phyloP scores from a whole-genome alignment of 306 rosid genomes.

The Cyclanthera cordifolia region DNA sequence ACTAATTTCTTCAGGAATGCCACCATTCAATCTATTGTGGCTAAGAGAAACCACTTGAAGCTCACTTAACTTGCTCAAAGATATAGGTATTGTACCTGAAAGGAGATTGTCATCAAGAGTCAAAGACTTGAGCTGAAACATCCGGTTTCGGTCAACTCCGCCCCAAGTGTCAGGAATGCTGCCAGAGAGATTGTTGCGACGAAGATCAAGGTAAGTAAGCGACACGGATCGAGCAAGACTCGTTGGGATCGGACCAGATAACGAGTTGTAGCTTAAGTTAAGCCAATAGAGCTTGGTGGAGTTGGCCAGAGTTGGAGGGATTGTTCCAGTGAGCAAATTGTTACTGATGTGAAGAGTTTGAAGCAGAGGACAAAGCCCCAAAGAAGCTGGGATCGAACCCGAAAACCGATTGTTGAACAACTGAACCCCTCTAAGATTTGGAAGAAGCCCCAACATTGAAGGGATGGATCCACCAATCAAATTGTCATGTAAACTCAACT shows the following conservation, averaged over 20 bases:
- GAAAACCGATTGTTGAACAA: conserved; percentile 60
- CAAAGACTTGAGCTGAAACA: conserved; percentile 34
- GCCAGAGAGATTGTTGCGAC: conserved; percentile 66
- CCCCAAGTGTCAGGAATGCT: conserved; percentile 49
- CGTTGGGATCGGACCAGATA: conserved; percentile 54
- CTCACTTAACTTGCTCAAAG: conserved; percentile 35
- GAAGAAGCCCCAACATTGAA: conserved; percentile 52
- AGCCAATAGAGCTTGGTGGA: conserved; percentile 60
- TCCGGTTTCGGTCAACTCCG: conserved; percentile 11
- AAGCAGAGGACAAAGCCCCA: conserved; percentile 62
- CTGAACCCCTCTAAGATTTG: conserved; percentile 76
- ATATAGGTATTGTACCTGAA: conserved; percentile 47
- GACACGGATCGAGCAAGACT: conserved; percentile 33
- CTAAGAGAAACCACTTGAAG: conserved; percentile 40
- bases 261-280: conserved; percentile 56
- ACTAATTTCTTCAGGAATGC: conserved; percentile 43
- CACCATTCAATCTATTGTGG: conserved; percentile 36
- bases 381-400: conserved; percentile 63
- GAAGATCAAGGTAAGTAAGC: conserved; percentile 40
- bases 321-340: conserved; percentile 42
- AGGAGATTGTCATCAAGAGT: conserved; percentile 45
- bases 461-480: conserved; percentile 61
- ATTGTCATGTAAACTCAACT: conserved; percentile 82
- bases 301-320: conserved; percentile 58
- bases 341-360: conserved; percentile 66